Evolutionary conservation across 192 early-diverging fungal species (phyloP), one percentile per base, ranked within the genome.

Genomic region (Coemansia sp.): DNA sequence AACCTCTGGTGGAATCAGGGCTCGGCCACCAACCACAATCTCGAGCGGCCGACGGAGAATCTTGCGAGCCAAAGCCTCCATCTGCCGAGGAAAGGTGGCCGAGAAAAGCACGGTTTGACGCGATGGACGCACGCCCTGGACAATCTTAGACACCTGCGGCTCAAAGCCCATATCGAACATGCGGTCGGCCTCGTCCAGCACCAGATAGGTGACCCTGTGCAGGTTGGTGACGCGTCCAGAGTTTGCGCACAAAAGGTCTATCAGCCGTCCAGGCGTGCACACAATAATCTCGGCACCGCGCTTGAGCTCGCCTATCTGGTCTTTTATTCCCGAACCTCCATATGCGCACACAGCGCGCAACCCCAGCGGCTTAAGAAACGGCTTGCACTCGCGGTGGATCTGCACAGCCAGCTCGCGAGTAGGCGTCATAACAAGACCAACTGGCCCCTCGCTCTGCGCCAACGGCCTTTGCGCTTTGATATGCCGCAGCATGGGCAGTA

Each of bases 81-180:
- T 96, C 85, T 95, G 92, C 4, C 92, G 87, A 0, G 96, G 94
- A 72, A 98, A 98, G 5, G 96, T 98, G 28, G 96, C 96, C 7
- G 94, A 96, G 61, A 98, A 98, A 33, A 96, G 75, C 5, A 96
- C 89, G 0, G 93, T 92, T 62, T 96, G 95, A 12, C 91, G 85
- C 58, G 87, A 84, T 10, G 96, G 95, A 17, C 95, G 86, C 16
- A 96, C 90, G 71, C 92, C 93, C 60, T 90, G 92, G 20, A 98
- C 90, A 63, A 99, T 98, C 71, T 93, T 91, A 89, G 95, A 94
- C 20, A 99, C 94, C 75, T 97, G 95, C 31, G 94, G 95, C 75
- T 96, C 96, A 70, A 99, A 99, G 12, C 96, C 97, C 91, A 97
- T 93, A 76, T 98, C 96, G 84, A 99, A 97, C 96, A 99, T 98